Conservation (phyloP, 2,329 filamentous ascomycete genomes). For the Paradendryphiella salina region DNA sequence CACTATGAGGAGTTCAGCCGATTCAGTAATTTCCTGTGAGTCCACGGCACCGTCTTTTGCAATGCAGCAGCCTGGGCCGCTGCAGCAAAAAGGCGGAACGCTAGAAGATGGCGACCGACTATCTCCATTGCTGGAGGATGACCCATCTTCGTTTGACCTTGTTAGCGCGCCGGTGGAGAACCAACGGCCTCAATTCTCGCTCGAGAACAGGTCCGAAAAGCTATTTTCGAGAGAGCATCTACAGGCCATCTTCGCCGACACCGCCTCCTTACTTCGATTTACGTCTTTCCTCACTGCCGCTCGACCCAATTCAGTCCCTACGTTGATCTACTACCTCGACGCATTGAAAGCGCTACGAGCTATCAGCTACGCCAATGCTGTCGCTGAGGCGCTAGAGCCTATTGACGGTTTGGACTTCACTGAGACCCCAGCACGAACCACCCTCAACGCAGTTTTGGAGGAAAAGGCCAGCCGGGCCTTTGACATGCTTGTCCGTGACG, state of each 20-base stretch:
- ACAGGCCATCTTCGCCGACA: constrained; percentile 65
- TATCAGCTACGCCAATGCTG: constrained; percentile 70
- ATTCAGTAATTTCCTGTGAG: constrained; percentile 44
- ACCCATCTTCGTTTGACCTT: constrained; percentile 59
- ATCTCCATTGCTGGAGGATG: constrained; percentile 56
- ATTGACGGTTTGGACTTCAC: constrained; percentile 62
- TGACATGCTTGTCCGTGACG: constrained; percentile 65
- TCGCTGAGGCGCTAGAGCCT: constrained; percentile 63
- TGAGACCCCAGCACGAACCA: constrained; percentile 54
- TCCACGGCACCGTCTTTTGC: constrained; percentile 40
- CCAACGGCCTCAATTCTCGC: constrained; percentile 50
- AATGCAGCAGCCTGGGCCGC: constrained; percentile 44
- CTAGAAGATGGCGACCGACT: constrained; percentile 50
- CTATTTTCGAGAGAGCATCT: constrained; percentile 70
- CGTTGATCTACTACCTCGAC: constrained; percentile 73
- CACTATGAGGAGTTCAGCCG: constrained; percentile 40
- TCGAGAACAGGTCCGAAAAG: constrained; percentile 67
- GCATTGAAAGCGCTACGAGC: constrained; percentile 71
- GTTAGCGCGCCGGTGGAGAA: constrained; percentile 48
- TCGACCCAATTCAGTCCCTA: constrained; percentile 64
- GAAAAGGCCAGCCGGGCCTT: constrained; percentile 68
- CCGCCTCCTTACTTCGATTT: constrained; percentile 65
- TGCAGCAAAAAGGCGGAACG: constrained; percentile 49
- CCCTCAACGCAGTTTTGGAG: constrained; percentile 62
- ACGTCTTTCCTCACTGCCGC: constrained; percentile 65